Evolutionary conservation across 2,329 filamentous ascomycete genomes (phyloP), one percentile per base, ranked within the genome.

Genomic region (Sporothrix luriei): DNA sequence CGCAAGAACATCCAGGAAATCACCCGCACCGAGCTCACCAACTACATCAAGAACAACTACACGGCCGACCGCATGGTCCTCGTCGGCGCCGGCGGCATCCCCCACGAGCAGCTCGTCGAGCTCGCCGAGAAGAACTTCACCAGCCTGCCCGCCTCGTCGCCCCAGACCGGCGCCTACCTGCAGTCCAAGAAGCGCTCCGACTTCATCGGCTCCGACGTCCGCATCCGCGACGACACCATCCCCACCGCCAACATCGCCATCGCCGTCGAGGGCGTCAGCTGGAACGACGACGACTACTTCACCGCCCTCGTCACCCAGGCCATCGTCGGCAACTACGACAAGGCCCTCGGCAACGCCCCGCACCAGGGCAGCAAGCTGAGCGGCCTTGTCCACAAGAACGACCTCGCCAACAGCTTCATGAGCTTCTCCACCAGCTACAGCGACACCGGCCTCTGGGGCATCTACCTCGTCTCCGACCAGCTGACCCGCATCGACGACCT

Each of bases 1-100:
- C 94, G 93, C 83, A 90, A 99, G 87, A 99, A 99, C 88, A 99
- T 99, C 82, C 89, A 93, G 81, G 93, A 91, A 82, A 99, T 99
- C 83, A 90, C 91, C 82, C 91, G 93, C 78, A 88, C 92, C 77
- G 94, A 99, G 82, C 87, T 99, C 76, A 84, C 86, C 81, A 91
- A 91, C 85, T 99, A 99, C 85, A 98, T 99, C 88, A 97, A 97
- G 88, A 95, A 88, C 84, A 99, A 99, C 89, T 99, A 99, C 88
- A 97, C 94, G 71, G 94, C 95, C 75, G 95, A 99, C 84, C 94
- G 96, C 82, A 99, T 99, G 94, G 94, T 99, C 74, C 91, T 99
- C 62, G 95, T 97, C 76, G 94, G 94, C 79, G 90, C 95, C 75
- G 95, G 95, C 82, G 95, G 95, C 77, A 86, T 99, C 74, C 93